Base-by-base conservation (phyloP, 2,329 filamentous ascomycete genomes). In the Pseudogymnoascus sp. region DNA sequence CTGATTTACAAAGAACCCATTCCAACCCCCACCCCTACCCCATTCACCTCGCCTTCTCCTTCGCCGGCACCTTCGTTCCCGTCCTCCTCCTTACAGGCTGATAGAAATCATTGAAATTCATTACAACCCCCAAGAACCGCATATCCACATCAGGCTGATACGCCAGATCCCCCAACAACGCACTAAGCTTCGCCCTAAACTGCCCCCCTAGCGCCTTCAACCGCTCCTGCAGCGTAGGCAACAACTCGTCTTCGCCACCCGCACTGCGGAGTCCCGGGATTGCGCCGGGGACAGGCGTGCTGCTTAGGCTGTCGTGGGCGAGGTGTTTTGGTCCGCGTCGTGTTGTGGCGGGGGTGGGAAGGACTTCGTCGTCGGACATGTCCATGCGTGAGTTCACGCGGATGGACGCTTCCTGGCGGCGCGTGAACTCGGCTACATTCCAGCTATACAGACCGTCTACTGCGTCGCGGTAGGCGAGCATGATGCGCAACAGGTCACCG, bases 71-170 rank as follows among this genome's bases (percentile, higher is more conserved):
- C 56, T 60, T 60, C 18, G 56, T 62, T 18, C 34, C 38, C 38
- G 21, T 61, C 60, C 71, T 86, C 73, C 87, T 84, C 70, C 87
- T 82, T 50, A 87, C 84, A 12, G 91, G 90, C 75, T 90, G 85
- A 75, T 97, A 97, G 25, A 96, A 90, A 74, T 97, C 93, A 76
- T 99, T 99, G 77, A 97, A 99, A 77, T 97, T 99, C 91, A 99
- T 97, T 42, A 95, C 90, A 56, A 97, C 92, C 40, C 91, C 95
- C 68, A 99, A 78, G 80, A 97, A 97, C 62, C 93, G 84, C 87
- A 99, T 91, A 75, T 99, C 95, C 61, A 93, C 88, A 74, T 99
- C 95, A 0, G 92, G 89, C 76, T 97, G 93, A 76, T 96, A 93
- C 7, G 91, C 89, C 67, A 99, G 76, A 74, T 99, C 96, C 12